Percentiles rank a stretch among this genome's conserved stretches.
These are phyloP conservation scores for Moringa oleifera DNA, from an alignment of 345 rosid species.

Conservation along the genomic window DNA sequence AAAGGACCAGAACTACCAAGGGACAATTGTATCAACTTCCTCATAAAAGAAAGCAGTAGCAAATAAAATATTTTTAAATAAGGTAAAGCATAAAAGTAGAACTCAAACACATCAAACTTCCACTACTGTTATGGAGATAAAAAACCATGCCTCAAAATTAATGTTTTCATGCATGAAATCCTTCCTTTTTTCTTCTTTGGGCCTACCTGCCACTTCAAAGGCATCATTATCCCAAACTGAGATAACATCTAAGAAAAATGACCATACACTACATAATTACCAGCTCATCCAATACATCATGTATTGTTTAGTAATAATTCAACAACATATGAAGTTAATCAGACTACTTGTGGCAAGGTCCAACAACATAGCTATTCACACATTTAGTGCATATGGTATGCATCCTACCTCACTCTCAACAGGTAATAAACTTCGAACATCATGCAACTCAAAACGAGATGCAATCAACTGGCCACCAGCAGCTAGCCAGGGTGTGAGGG, in stretches of 20 bases:
- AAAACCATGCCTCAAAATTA: not conserved
- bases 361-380: no score
- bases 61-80: no score
- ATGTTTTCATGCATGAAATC: no score
- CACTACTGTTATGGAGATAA: not conserved
- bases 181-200: no score
- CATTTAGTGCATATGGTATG: not conserved
- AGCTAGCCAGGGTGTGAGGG: conserved; percentile 95
- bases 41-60: no score
- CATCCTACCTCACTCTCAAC: conserved; percentile 91
- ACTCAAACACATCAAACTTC: not conserved
- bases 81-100: not conserved
- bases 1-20: not conserved
- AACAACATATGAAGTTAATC: not conserved
- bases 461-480: conserved; percentile 99
- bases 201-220: no score
- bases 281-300: not conserved
- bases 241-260: not conserved
- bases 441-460: conserved; percentile 92
- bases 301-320: not conserved
- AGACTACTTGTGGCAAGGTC: conserved; percentile 5
- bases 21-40: no score
- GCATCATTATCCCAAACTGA: no score
- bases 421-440: conserved; percentile 89
- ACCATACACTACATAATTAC: not conserved